Evolutionary conservation across 208 protist species (phyloP).

Genomic region (Crithidia thermophila): DNA sequence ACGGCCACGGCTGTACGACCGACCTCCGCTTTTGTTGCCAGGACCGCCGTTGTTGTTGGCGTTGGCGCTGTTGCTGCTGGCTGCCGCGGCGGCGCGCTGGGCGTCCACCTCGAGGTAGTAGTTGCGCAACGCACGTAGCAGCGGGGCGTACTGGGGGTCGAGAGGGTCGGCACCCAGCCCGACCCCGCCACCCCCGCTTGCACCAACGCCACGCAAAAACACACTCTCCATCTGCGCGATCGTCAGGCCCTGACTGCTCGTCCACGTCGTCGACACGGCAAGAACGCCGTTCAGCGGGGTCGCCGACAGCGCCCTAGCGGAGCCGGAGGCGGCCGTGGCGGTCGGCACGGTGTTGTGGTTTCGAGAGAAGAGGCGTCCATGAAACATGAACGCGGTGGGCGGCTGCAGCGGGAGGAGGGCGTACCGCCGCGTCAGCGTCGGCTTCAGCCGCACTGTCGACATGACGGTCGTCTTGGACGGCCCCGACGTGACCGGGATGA

Average conservation of each 20-base stretch:
- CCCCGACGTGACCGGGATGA: constrained; percentile 54
- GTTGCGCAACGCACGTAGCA: constrained; percentile 50
- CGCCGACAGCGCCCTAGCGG: not conserved
- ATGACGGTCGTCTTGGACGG: constrained; percentile 41
- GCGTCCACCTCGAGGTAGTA: constrained; percentile 58
- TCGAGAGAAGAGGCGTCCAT: constrained; percentile 31
- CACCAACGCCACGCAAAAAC: constrained; percentile 43
- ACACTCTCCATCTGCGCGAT: constrained; percentile 62
- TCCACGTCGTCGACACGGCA: constrained; percentile 76
- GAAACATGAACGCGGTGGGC: constrained; percentile 64
- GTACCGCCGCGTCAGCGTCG: constrained; percentile 54
- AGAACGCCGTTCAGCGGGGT: constrained; percentile 47
- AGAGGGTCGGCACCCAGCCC: constrained; percentile 77
- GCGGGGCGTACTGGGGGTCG: constrained; percentile 64
- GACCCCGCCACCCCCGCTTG: constrained; percentile 12
- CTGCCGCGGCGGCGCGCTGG: not conserved
- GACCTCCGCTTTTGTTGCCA: no score
- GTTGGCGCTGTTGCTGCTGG: not conserved
- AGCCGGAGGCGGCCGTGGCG: not conserved
- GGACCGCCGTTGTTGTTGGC: no score
- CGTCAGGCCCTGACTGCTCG: constrained; percentile 54
- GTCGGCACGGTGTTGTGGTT: not conserved
- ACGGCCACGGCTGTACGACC: no score
- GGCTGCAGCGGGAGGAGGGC: constrained; percentile 63
- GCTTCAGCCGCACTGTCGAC: constrained; percentile 58